Conservation (phyloP, 768 basidiomycete genomes). For the Suillus paluster region DNA sequence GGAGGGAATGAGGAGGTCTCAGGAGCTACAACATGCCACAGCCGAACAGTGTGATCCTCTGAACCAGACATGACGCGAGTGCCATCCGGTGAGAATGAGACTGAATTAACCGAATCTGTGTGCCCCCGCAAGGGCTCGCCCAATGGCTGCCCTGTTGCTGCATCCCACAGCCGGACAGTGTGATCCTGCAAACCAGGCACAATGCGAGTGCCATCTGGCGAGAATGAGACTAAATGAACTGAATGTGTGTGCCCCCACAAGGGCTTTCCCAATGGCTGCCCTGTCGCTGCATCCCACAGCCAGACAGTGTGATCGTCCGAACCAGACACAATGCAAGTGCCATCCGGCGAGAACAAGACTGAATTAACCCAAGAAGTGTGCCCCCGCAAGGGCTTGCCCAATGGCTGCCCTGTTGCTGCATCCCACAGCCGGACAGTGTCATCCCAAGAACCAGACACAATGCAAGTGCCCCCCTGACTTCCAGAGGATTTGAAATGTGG, state of each 20-base stretch:
- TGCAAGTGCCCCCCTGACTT: no score
- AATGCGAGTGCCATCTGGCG: slow-evolving; percentile 12
- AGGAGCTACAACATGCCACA: no score
- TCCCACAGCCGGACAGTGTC: no score
- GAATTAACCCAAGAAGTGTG: no score
- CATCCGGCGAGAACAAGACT: slow-evolving; percentile 15
- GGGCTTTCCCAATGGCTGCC: neutral
- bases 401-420: no score
- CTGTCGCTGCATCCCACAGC: slow-evolving; percentile 25
- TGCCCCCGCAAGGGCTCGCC: neutral
- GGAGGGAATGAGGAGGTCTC: no score
- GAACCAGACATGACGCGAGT: no score
- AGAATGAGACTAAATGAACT: slow-evolving; percentile 14
- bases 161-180: neutral
- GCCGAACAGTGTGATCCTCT: no score
- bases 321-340: slow-evolving; percentile 23
- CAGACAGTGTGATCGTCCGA: slow-evolving; percentile 20
- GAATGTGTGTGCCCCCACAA: slow-evolving; percentile 12
- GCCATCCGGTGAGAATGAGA: neutral
- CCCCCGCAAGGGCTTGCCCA: no score
- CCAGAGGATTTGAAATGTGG: no score
- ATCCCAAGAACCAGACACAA: no score
- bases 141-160: neutral
- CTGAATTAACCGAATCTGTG: neutral
- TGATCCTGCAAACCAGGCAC: slow-evolving; percentile 5